Evolutionary conservation across 2,329 filamentous ascomycete species (phyloP).

Genomic region (Huntiella decipiens): DNA sequence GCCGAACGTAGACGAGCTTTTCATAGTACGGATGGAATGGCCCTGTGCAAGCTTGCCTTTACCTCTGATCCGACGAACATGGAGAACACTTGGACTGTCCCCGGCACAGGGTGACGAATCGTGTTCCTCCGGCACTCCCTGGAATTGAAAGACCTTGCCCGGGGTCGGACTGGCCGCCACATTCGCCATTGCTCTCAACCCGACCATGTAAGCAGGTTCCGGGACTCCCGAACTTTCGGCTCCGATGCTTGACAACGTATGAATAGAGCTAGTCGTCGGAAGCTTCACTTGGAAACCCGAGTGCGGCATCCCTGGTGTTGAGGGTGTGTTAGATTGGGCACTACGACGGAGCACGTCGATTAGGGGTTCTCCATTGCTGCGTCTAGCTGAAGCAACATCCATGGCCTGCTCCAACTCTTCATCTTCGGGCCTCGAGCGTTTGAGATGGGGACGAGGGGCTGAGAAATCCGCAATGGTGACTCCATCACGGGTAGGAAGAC

Average conservation of each 20-base stretch:
- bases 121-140: not conserved
- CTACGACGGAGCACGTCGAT: not conserved
- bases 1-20: not conserved
- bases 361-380: not conserved
- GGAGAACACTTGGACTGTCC: not conserved
- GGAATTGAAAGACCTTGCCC: not conserved
- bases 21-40: not conserved
- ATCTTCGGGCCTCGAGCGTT: not conserved
- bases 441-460: not conserved
- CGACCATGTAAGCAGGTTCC: conserved; percentile 6
- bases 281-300: not conserved
- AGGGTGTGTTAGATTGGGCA: not conserved
- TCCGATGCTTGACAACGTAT: not conserved
- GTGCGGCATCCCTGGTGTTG: not conserved
- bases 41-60: not conserved
- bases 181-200: conserved; percentile 5
- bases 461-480: conserved; percentile 1
- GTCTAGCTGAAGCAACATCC: not conserved
- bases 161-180: not conserved
- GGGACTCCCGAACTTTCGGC: not conserved
- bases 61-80: not conserved
- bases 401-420: not conserved
- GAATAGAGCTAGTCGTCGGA: not conserved
- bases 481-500: conserved; percentile 2
- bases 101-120: not conserved